Evolutionary conservation across 2,329 filamentous ascomycete species (phyloP), one percentile per base, ranked within the genome.

Genomic region (Aureobasidium pullulans): DNA sequence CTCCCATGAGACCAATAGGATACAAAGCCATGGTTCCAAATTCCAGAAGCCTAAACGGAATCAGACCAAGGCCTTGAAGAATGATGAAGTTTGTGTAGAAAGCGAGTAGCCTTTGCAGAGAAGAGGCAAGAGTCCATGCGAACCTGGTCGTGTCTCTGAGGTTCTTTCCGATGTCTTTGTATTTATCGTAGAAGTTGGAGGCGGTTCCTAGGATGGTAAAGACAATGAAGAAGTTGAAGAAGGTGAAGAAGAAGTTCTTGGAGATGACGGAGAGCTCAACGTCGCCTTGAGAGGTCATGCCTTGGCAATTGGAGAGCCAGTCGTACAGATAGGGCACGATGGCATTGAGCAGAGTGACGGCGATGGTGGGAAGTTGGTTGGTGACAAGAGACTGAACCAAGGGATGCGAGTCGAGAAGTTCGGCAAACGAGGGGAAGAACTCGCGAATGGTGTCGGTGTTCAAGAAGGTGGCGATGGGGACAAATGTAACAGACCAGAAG

Each of bases 231-330:
- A 97, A 90, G 75, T 99, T 99, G 83, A 99, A 97, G 74, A 99
- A 99, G 9, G 89, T 92, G 71, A 99, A 99, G 80, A 97, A 96
- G 76, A 97, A 99, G 73, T 97, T 99, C 77, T 99, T 99, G 57
- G 90, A 96, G 64, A 99, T 93, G 46, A 95, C 81, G 0, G 94
- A 97, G 6, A 99, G 80, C 72, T 97, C 94, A 23, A 99, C 86
- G 63, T 99, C 94, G 46, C 90, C 90, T 66, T 91, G 89, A 0
- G 94, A 97, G 54, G 96, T 90, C 86, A 95, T 95, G 50, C 94
- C 94, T 76, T 99, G 94, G 56, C 84, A 82, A 70, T 92, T 92
- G 2, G 93, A 90, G 10, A 99, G 82, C 77, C 86, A 96, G 66
- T 96, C 91, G 75, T 99, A 99, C 0, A 99, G 77, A 70, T 96